Evolutionary conservation across 371 early-diverging fungal genomes (phyloP), one percentile per base, ranked within the genome.

Genomic region (Mortierella sp.): DNA sequence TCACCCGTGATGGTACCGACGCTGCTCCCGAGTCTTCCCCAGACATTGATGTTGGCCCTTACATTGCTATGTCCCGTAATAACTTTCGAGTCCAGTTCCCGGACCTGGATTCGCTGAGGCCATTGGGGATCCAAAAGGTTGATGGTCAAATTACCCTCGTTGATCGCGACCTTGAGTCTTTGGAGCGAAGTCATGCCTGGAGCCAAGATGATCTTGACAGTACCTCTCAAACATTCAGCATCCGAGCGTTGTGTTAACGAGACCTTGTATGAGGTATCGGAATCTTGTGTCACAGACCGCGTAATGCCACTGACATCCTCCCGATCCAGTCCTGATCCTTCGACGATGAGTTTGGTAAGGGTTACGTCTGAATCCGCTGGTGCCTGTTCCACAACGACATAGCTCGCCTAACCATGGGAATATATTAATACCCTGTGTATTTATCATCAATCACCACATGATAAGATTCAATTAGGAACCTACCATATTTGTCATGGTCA

Each of bases 51-150:
- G 23, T 42, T 47, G 2, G 60, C 68, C 6, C 27, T 23, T 11
- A 67, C 34, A 50, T 30, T 1, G 12, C 23, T 60, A 14, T 60
- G 53, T 42, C 68, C 68, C 1, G 68, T 55, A 4, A 67, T 60
- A 8, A 60, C 68, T 6, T 26, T 47, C 5, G 55, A 24, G n/a
- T 60, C 39, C 21, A 60, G 37, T 6, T 31, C 32, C 9, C 34
- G 21, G 6, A 56, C 50, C 23, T 30, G 47, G 27, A 59, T n/a
- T 7, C 3, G 7, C 9, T 43, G 49, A n/a, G 44, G 19, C 2
- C 19, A 14, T 23, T 3, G 0, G 5, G 32, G 12, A 3, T 56
- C 50, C 27, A 56, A 11, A 27, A 60, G n/a, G 9, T 54, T 46
- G 9, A 65, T 37, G 1, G 59, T 48, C 23, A 58, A 26, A 6